Percentiles rank a stretch among this genome's conserved stretches.
Conservation (phyloP, 352 stramenopile genomes). For the Globisporangium apiculatum region DNA sequence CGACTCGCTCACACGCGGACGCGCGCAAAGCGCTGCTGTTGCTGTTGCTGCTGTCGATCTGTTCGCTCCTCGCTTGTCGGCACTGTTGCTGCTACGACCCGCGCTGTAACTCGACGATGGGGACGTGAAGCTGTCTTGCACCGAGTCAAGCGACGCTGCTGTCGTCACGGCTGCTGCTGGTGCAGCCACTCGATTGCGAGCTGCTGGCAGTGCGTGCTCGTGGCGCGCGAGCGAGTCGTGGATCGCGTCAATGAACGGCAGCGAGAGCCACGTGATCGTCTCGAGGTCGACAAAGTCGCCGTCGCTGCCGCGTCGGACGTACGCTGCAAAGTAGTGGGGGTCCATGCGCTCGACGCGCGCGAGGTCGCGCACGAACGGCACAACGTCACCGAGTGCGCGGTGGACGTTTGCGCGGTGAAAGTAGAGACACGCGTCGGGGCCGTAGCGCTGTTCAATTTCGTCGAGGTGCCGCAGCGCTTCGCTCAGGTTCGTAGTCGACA, state of each 20-base stretch:
- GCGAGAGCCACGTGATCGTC: constrained; percentile 52
- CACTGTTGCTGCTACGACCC: background rate
- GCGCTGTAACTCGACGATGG: background rate
- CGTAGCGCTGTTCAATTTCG: constrained; percentile 51
- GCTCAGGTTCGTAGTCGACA: constrained; percentile 33
- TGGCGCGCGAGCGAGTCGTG: constrained; percentile 27
- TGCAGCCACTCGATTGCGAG: background rate
- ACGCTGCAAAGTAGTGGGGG: constrained; percentile 31
- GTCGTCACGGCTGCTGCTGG: background rate
- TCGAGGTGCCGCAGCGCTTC: constrained; percentile 43
- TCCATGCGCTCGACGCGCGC: constrained; percentile 42
- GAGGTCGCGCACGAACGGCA: constrained; percentile 38
- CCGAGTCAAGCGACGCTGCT: background rate
- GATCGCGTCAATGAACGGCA: constrained; percentile 29
- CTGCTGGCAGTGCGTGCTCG: constrained; percentile 27
- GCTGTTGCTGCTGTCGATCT: background rate
- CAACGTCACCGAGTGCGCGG: constrained; percentile 35
- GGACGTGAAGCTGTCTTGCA: too few relatives aligned
- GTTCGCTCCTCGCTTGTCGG: background rate
- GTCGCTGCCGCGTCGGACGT: constrained; percentile 24
- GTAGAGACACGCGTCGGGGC: constrained; percentile 44
- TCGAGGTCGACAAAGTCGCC: constrained; percentile 55
- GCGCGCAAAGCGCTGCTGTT: background rate
- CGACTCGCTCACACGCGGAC: constrained; percentile 22
- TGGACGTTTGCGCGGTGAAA: constrained; percentile 51